Base-by-base conservation (phyloP, 495 filamentous ascomycete species). In the Apiosordaria backusii region DNA sequence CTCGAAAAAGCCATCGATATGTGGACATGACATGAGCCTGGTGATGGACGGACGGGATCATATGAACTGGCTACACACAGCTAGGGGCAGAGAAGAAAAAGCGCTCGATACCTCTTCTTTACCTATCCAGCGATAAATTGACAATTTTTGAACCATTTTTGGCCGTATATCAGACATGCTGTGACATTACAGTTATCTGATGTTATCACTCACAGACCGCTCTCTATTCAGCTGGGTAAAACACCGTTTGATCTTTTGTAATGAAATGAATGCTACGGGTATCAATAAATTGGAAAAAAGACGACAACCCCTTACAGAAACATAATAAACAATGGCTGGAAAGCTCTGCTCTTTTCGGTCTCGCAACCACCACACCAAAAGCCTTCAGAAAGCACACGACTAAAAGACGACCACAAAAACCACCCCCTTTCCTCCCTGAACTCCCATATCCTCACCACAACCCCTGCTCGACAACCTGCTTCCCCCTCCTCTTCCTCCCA, bases 391-490 rank as follows among this genome's bases (percentile, higher is more conserved):
- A n/a, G n/a, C n/a, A n/a, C n/a, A n/a, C n/a, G n/a, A n/a, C n/a
- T n/a, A n/a, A n/a, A n/a, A n/a, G n/a, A n/a, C n/a, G n/a, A n/a
- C n/a, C n/a, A n/a, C n/a, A n/a, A n/a, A n/a, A n/a, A n/a, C n/a
- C n/a, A n/a, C n/a, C n/a, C n/a, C n/a, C n/a, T n/a, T n/a, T 15
- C 16, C 52, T 24, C 57, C 57, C 7, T 23, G 5, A 18, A 3
- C 57, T 22, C 24, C 68, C 72, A 60, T 50, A 50, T 65, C 55
- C 70, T 65, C 62, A 68, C 72, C 21, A 62, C 23, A 24, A 5
- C 24, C 23, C 27, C 18, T 22, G 24, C 27, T 61, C 64, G 4
- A 26, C 52, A 19, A 4, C 1, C 69, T 61, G 67, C 64, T 71
- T 75, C 67, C 60, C 57, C 53, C 62, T 61, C 70, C 26, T 19